phyloP scores from a whole-genome alignment of 768 basidiomycete species.

The Phylloporus sp. region DNA sequence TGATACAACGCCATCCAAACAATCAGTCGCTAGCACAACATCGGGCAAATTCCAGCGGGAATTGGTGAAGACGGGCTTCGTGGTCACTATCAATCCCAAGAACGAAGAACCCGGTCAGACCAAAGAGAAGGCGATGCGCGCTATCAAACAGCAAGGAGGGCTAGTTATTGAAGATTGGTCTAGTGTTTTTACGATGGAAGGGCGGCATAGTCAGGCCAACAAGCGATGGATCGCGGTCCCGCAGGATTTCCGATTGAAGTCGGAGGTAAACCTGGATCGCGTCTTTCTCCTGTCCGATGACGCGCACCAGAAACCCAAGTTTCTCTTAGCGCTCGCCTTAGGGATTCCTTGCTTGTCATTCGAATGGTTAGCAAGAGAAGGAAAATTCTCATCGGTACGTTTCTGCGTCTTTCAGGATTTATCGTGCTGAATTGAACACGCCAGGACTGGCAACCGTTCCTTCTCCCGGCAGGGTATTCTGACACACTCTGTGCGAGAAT shows the following conservation, averaged over 20 bases:
- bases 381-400: constrained; percentile 33
- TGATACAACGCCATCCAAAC: constrained; percentile 47
- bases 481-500: constrained; percentile 37
- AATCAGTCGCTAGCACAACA: constrained; percentile 38
- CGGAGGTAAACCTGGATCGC: constrained; percentile 37
- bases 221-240: constrained; percentile 53
- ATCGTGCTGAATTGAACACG: constrained; percentile 9
- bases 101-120: constrained; percentile 35
- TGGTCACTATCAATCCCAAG: constrained; percentile 49
- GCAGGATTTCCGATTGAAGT: constrained; percentile 43
- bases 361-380: constrained; percentile 40
- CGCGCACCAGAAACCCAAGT: constrained; percentile 70
- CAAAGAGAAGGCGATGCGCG: constrained; percentile 40
- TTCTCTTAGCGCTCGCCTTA: constrained; percentile 74
- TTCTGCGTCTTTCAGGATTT: background rate
- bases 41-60: constrained; percentile 36
- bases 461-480: constrained; percentile 51
- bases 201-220: constrained; percentile 38
- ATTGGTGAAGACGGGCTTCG: constrained; percentile 51
- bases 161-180: constrained; percentile 61
- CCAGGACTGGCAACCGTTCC: constrained; percentile 59
- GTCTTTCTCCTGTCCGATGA: constrained; percentile 70
- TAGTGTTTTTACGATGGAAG: constrained; percentile 53
- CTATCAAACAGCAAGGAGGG: constrained; percentile 52
- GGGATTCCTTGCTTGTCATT: constrained; percentile 78